phyloP scores from a whole-genome alignment of 495 filamentous ascomycete species.

The Penicillium canescens region DNA sequence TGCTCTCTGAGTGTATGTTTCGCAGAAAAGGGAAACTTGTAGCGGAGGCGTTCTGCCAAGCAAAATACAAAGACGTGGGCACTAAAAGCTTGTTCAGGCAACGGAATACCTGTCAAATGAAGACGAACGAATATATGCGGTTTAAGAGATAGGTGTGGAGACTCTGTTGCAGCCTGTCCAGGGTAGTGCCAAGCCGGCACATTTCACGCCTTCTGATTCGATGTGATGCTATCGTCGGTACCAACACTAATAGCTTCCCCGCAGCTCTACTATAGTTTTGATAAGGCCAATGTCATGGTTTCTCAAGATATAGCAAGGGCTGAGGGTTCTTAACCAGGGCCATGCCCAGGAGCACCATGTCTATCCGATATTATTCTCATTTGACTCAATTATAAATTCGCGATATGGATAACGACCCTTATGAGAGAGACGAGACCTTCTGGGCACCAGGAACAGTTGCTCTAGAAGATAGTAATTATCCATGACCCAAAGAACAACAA shows the following conservation, averaged over 20 bases:
- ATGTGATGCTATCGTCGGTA: conserved; percentile 6
- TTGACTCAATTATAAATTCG: neutral
- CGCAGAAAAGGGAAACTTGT: too few species aligned
- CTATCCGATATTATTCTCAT: too few species aligned
- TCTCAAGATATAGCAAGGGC: conserved; percentile 2
- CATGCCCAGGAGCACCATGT: too few species aligned
- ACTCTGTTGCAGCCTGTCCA: too few species aligned
- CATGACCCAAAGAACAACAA: neutral
- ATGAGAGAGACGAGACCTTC: conserved; percentile 20
- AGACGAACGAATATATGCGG: too few species aligned
- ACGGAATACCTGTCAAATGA: too few species aligned
- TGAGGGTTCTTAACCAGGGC: neutral
- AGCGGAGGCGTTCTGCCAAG: too few species aligned
- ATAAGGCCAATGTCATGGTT: conserved; percentile 8
- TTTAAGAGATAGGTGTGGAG: too few species aligned
- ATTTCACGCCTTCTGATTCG: conserved; percentile 19
- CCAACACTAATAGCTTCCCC: neutral
- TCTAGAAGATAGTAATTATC: conserved; percentile 20
- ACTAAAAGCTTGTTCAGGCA: too few species aligned
- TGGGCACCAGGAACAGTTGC: conserved; percentile 28
- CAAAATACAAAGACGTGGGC: too few species aligned
- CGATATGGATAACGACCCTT: conserved; percentile 14
- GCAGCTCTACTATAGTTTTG: neutral
- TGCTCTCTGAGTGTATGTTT: too few species aligned
- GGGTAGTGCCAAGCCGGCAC: conserved; percentile 18